Evolutionary conservation across 73 alveolate genomes (phyloP).

Genomic region (Stentor coeruleus): DNA sequence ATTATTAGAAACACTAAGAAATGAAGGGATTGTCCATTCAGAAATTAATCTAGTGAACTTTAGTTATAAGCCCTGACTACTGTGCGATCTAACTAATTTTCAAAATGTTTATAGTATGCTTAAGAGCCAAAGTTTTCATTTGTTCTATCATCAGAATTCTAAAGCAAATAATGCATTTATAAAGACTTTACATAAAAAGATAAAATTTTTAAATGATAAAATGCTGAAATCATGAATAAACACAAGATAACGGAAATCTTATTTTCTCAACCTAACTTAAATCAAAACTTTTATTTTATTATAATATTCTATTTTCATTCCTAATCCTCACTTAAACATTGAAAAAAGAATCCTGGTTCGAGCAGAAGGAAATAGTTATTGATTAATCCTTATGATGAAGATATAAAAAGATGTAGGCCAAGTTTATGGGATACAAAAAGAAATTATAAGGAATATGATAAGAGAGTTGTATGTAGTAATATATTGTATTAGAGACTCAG

Average conservation of each 20-base stretch:
- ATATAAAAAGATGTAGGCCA: too few relatives aligned
- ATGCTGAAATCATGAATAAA: not conserved
- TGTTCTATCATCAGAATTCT: not conserved
- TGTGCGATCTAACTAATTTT: conserved; percentile 47
- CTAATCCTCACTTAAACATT: too few relatives aligned
- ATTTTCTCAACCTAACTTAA: too few relatives aligned
- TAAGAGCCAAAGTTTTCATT: not conserved
- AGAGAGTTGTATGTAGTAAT: too few relatives aligned
- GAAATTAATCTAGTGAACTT: conserved; percentile 52
- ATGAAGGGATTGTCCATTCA: conserved; percentile 32
- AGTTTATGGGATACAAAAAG: too few relatives aligned
- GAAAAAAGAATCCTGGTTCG: too few relatives aligned
- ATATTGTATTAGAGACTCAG: not conserved
- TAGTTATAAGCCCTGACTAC: conserved; percentile 35
- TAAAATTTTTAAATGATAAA: not conserved
- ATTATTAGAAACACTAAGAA: conserved; percentile 26
- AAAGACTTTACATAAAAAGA: not conserved
- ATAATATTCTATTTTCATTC: too few relatives aligned
- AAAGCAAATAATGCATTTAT: not conserved
- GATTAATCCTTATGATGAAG: too few relatives aligned
- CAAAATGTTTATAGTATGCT: conserved; percentile 17
- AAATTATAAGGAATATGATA: too few relatives aligned
- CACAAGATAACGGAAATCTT: not conserved
- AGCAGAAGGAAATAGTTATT: too few relatives aligned
- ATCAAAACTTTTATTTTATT: too few relatives aligned